Evolutionary conservation across 2,329 filamentous ascomycete species (phyloP).

Genomic region (Trichoderma harzianum): DNA sequence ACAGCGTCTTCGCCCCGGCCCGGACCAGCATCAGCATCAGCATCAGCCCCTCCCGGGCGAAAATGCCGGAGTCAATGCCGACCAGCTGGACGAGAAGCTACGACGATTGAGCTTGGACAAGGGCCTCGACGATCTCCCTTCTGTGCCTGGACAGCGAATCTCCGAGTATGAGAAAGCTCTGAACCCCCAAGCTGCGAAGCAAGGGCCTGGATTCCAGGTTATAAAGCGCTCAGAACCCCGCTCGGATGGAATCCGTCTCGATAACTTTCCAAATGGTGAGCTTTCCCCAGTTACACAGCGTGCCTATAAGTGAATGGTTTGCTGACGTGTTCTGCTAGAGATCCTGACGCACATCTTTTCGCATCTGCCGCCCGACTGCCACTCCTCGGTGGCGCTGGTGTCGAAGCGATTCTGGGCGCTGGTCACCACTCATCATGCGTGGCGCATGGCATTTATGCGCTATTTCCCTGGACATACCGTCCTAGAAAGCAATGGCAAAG

Average conservation of each 20-base stretch:
- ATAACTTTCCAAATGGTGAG: slow-evolving; percentile 78
- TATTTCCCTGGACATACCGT: slow-evolving; percentile 74
- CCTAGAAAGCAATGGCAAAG: slow-evolving; percentile 30
- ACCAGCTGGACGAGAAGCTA: slow-evolving; percentile 48
- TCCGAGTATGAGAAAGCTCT: slow-evolving; percentile 60
- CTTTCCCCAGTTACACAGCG: not conserved
- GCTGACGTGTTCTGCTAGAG: slow-evolving; percentile 53
- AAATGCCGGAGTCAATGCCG: slow-evolving; percentile 35
- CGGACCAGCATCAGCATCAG: not conserved
- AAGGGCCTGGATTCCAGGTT: slow-evolving; percentile 54
- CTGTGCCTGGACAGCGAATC: slow-evolving; percentile 51
- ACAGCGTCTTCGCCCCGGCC: slow-evolving; percentile 33
- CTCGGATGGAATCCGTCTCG: slow-evolving; percentile 42
- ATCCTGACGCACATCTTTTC: slow-evolving; percentile 88
- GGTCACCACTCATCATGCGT: slow-evolving; percentile 87
- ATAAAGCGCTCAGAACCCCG: slow-evolving; percentile 44
- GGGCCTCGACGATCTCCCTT: slow-evolving; percentile 28
- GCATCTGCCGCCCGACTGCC: slow-evolving; percentile 79
- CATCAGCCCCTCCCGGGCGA: not conserved
- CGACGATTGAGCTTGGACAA: slow-evolving; percentile 48
- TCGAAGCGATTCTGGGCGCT: slow-evolving; percentile 83
- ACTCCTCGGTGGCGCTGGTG: slow-evolving; percentile 78
- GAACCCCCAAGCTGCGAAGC: slow-evolving; percentile 44
- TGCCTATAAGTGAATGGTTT: not conserved
- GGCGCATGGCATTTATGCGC: slow-evolving; percentile 87